These are phyloP conservation scores for Piper betle DNA, from an alignment of 164 flowering plant genomes.

Conservation along the genomic window DNA sequence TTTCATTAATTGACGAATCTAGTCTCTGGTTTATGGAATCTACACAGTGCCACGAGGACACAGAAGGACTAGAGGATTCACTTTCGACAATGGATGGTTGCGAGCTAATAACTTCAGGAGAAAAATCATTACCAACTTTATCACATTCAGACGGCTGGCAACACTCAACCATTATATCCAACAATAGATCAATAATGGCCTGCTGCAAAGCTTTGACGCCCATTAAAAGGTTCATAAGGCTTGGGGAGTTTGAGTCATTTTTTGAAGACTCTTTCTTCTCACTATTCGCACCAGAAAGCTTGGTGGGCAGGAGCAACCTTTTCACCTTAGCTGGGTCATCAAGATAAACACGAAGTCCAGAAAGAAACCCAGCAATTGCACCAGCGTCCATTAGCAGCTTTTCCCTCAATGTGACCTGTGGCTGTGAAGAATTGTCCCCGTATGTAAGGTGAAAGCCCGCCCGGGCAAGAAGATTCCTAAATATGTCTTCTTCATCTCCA, in stretches of 20 bases:
- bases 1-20: conserved; percentile 19
- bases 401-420: conserved; percentile 90
- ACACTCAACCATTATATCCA: conserved; percentile 98
- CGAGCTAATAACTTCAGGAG: conserved; percentile 31
- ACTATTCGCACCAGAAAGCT: conserved; percentile 60
- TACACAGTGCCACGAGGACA: conserved; percentile 48
- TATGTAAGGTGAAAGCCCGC: conserved; percentile 94
- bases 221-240: conserved; percentile 97
- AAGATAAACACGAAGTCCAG: conserved; percentile 97
- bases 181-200: conserved; percentile 87
- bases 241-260: conserved; percentile 73
- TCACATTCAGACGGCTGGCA: conserved; percentile 95
- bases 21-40: conserved; percentile 40
- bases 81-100: conserved; percentile 38
- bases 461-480: conserved; percentile 83
- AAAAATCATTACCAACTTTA: conserved; percentile 38
- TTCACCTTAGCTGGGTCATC: conserved; percentile 98
- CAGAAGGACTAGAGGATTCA: conserved; percentile 37
- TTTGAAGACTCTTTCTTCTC: conserved; percentile 49
- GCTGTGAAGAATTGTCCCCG: conserved; percentile 93
- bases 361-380: conserved; percentile 93
- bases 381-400: conserved; percentile 98
- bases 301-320: conserved; percentile 92
- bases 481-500: conserved; percentile 97
- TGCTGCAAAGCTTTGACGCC: conserved; percentile 97